Conservation (phyloP, 805 yeast genomes). For the Cyberlindnera subsufficiens region DNA sequence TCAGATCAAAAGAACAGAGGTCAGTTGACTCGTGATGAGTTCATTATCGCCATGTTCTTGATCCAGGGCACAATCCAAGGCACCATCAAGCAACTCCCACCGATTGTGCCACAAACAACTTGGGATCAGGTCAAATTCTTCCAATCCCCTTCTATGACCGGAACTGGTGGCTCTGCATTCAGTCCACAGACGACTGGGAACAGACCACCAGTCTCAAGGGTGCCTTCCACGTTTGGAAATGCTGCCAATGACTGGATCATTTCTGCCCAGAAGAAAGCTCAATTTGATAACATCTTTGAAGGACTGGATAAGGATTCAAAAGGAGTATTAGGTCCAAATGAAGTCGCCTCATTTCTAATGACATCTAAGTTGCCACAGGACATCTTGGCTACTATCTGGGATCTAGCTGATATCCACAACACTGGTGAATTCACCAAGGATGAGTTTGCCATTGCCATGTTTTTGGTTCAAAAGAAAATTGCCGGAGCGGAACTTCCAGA, state of each 20-base stretch:
- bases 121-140: conserved; percentile 30
- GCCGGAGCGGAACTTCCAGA: conserved; percentile 77
- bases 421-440: conserved; percentile 72
- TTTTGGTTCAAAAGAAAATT: conserved; percentile 77
- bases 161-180: conserved; percentile 7
- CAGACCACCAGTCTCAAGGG: conserved; percentile 26
- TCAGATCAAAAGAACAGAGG: conserved; percentile 79
- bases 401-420: conserved; percentile 83
- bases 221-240: conserved; percentile 31
- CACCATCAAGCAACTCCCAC: conserved; percentile 52
- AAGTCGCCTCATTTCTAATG: conserved; percentile 84
- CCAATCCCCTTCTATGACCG: conserved; percentile 15
- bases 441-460: conserved; percentile 93
- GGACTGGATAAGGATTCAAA: conserved; percentile 60
- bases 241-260: conserved; percentile 59
- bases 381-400: conserved; percentile 88
- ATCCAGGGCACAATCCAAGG: conserved; percentile 78
- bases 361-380: conserved; percentile 84
- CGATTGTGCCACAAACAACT: conserved; percentile 34
- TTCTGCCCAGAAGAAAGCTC: conserved; percentile 61
- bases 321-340: conserved; percentile 67
- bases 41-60: conserved; percentile 90
- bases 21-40: conserved; percentile 63
- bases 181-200: conserved; percentile 16
- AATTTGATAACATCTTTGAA: conserved; percentile 75